Percentiles rank a stretch among this genome's conserved stretches.
These are phyloP conservation scores for Pulveroboletus sp. DNA, from an alignment of 768 basidiomycete genomes.

Conservation along the genomic window DNA sequence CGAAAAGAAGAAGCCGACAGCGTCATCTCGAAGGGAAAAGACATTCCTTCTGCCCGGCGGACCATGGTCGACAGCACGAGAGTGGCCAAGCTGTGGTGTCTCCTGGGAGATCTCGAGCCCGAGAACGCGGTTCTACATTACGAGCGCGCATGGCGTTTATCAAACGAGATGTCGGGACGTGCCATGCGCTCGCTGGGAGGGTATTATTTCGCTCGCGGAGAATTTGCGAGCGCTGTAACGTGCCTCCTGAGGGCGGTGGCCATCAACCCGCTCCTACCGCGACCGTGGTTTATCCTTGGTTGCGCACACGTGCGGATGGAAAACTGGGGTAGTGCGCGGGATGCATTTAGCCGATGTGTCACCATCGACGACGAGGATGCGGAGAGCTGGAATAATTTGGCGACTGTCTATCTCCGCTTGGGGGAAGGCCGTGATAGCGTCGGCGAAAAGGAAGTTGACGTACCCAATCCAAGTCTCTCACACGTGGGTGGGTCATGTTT, in stretches of 20 bases:
- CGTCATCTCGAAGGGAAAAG: slow-evolving; percentile 59
- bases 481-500: too few species aligned
- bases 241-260: slow-evolving; percentile 71
- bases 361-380: slow-evolving; percentile 92
- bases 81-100: slow-evolving; percentile 91
- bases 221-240: slow-evolving; percentile 57
- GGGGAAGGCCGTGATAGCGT: slow-evolving; percentile 38
- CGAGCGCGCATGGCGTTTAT: slow-evolving; percentile 78
- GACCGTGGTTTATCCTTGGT: slow-evolving; percentile 96
- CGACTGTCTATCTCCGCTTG: slow-evolving; percentile 87
- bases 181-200: slow-evolving; percentile 92
- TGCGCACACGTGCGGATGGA: slow-evolving; percentile 82
- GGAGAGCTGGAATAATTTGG: slow-evolving; percentile 98
- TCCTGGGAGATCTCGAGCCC: slow-evolving; percentile 88
- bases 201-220: slow-evolving; percentile 63
- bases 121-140: slow-evolving; percentile 70
- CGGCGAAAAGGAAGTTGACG: slow-evolving; percentile 26
- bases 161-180: slow-evolving; percentile 73
- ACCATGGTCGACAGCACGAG: slow-evolving; percentile 55
- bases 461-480: slow-evolving; percentile 19
- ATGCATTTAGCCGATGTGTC: slow-evolving; percentile 83
- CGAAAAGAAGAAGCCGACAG: slow-evolving; percentile 77
- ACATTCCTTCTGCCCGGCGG: slow-evolving; percentile 38
- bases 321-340: slow-evolving; percentile 77
- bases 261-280: slow-evolving; percentile 84